These are phyloP conservation scores for Garcia nutans DNA, from an alignment of 345 rosid species.

Conservation along the genomic window DNA sequence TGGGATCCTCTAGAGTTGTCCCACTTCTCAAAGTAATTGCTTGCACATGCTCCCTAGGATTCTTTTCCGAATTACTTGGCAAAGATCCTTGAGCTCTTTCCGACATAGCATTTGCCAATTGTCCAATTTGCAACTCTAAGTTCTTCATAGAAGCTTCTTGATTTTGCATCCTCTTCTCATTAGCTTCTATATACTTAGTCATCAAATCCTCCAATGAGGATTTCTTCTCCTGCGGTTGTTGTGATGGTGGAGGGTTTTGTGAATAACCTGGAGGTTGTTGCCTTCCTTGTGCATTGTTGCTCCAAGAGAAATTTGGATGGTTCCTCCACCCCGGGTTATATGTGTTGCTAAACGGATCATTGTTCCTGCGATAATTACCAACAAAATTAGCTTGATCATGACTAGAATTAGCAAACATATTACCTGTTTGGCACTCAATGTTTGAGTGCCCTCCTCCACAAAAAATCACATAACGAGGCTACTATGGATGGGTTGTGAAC, in stretches of 20 bases:
- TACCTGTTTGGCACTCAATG: too few species aligned
- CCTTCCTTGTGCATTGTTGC: neutral
- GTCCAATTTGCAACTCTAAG: neutral
- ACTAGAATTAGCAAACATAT: too few species aligned
- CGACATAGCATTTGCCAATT: neutral
- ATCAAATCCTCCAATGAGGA: neutral
- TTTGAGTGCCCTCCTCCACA: too few species aligned
- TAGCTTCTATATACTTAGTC: neutral
- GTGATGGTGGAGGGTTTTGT: too few species aligned
- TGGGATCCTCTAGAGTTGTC: too few species aligned
- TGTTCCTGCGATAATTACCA: too few species aligned
- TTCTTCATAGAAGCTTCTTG: neutral
- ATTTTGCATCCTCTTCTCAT: neutral
- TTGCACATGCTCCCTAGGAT: neutral
- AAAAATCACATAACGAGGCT: too few species aligned
- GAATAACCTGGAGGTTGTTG: neutral
- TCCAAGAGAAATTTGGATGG: neutral
- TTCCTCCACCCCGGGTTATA: neutral
- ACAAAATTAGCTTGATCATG: too few species aligned
- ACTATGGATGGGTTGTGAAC: too few species aligned
- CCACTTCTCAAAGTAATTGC: neutral
- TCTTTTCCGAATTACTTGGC: neutral
- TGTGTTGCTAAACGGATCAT: too few species aligned
- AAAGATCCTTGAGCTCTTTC: neutral
- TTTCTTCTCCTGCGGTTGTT: neutral